Evolutionary conservation across 1,284 basidiomycete genomes (phyloP), one percentile per base, ranked within the genome.

Genomic region (Chalciporus sp.): DNA sequence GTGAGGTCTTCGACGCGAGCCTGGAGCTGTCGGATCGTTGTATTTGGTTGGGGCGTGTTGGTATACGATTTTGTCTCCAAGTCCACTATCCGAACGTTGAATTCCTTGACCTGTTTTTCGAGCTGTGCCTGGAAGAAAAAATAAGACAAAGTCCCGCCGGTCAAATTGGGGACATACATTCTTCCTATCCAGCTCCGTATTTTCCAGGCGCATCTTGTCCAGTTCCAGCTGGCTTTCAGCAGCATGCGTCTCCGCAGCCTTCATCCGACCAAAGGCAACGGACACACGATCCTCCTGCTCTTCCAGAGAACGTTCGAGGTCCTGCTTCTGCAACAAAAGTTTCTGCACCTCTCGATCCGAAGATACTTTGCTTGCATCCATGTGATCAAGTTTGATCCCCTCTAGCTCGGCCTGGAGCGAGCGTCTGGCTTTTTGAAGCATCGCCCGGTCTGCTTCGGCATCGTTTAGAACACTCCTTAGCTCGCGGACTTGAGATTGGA

Each of bases 401-500:
- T 92, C 88, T 20, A 93, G 74, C 62, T 93, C 88, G 6, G 86
- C 83, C 62, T 93, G 90, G 27, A 94, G 73, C 1, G 88, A 83
- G 9, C 88, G 82, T n/a, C 92, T 83, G 14, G 91, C 90, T 64
- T 92, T 92, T 69, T 91, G 89, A 41, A 94, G 74, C 53, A 92
- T 76, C 6, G 84, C 78, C 3, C 90, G 80, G 61, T 94, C 92
- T 3, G 89, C 83, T 67, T 95, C 92, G 2, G 87, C 88, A 58
- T 94, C 90, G 63, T 94, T 91, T 55, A 94, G 74, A 12, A 91
- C 86, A 20, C 81, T 75, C 12, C 91, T 85, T 14, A 95, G 77
- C 63, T 95, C 91, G 43, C 90, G 84, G 48, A 92, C 88, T 78
- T 94, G 90, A 2, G 89, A 90, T 61, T 94, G 88, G 7, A 94